These are phyloP conservation scores for Colletotrichum melonis DNA, from an alignment of 2,329 filamentous ascomycete species.

Conservation along the genomic window DNA sequence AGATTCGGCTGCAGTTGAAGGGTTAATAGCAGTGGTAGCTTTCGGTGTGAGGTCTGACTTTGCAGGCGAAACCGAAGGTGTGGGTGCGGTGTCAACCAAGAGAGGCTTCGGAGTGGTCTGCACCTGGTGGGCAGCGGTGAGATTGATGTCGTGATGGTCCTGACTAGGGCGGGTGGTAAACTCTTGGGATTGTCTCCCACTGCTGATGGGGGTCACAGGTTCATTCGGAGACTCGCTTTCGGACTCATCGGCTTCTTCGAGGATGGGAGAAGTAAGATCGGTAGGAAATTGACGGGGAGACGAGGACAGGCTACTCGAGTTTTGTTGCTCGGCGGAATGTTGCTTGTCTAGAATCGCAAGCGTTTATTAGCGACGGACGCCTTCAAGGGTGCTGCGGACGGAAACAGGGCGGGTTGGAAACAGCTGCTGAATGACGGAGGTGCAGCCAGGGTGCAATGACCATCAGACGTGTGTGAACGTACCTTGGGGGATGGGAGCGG, in stretches of 20 bases:
- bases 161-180: constrained; percentile 58
- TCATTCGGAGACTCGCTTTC: constrained; percentile 70
- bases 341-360: constrained; percentile 27
- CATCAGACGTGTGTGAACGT: constrained; percentile 5
- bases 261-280: constrained; percentile 64
- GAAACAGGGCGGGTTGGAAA: constrained; percentile 31
- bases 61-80: constrained; percentile 16
- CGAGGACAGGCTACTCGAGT: constrained; percentile 44
- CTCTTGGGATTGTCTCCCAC: constrained; percentile 64
- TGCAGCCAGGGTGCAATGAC: constrained; percentile 12
- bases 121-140: constrained; percentile 37
- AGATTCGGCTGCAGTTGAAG: constrained; percentile 20
- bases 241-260: constrained; percentile 70
- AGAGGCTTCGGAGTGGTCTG: constrained; percentile 29
- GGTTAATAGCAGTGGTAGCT: constrained; percentile 1
- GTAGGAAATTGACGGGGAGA: constrained; percentile 61
- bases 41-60: constrained; percentile 16
- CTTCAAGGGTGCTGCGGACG: constrained; percentile 30
- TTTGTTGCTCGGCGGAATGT: constrained; percentile 26
- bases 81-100: constrained; percentile 27
- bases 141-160: constrained; percentile 48
- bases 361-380: constrained; percentile 21
- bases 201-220: constrained; percentile 71
- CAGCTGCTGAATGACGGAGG: constrained; percentile 30
- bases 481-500: constrained; percentile 26